phyloP scores from a whole-genome alignment of 164 flowering plant species.

The Macadamia integrifolia region DNA sequence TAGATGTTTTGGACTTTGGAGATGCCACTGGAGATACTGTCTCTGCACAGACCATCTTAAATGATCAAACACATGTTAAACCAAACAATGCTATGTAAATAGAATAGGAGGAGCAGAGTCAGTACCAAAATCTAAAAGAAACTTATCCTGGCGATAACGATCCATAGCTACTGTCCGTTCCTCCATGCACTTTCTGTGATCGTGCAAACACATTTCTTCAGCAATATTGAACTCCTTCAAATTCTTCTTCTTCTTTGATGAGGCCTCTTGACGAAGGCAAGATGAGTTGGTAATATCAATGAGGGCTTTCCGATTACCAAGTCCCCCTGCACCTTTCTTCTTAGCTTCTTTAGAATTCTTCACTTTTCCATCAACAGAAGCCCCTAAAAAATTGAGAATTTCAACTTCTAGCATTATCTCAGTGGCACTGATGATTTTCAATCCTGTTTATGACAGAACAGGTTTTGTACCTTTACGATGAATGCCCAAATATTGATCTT shows the following conservation, averaged over 20 bases:
- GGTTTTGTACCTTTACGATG: constrained; percentile 23
- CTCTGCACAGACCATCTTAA: neutral
- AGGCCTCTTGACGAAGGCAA: constrained; percentile 13
- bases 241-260: constrained; percentile 21
- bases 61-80: neutral
- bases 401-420: neutral
- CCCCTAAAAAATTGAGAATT: constrained; percentile 18
- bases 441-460: neutral
- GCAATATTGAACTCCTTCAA: constrained; percentile 24
- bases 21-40: constrained; percentile 1
- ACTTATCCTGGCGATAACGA: constrained; percentile 19
- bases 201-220: constrained; percentile 40
- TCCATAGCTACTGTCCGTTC: constrained; percentile 14
- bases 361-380: constrained; percentile 16
- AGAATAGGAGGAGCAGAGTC: neutral
- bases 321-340: constrained; percentile 29
- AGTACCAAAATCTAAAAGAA: constrained; percentile 35
- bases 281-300: constrained; percentile 47
- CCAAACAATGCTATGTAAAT: neutral
- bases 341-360: constrained; percentile 17
- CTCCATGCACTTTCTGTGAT: constrained; percentile 40
- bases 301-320: constrained; percentile 42
- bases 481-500: constrained; percentile 22
- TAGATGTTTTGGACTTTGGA: neutral
- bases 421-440: too few species aligned